Evolutionary conservation across 2,329 filamentous ascomycete genomes (phyloP).

Genomic region (Aspergillus caelatus): DNA sequence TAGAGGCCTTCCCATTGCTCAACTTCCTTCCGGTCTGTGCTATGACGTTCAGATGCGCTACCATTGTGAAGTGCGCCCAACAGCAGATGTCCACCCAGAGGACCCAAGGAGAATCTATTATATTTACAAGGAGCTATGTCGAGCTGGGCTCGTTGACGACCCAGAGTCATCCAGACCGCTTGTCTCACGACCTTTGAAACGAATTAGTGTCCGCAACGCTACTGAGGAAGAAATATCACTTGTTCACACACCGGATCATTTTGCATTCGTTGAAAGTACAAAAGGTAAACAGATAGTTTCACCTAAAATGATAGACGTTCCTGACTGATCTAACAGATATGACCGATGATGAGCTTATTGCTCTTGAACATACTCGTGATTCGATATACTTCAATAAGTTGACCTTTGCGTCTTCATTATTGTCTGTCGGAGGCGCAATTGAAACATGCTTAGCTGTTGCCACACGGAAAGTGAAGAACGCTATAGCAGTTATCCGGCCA

Average conservation of each 20-base stretch:
- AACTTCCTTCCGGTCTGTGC: constrained; percentile 74
- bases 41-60: constrained; percentile 97
- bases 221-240: constrained; percentile 77
- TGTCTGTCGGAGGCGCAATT: constrained; percentile 91
- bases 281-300: constrained; percentile 37
- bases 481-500: constrained; percentile 91
- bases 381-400: constrained; percentile 83
- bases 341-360: constrained; percentile 64
- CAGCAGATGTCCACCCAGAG: constrained; percentile 81
- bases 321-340: constrained; percentile 43
- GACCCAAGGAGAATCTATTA: constrained; percentile 89
- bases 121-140: constrained; percentile 87
- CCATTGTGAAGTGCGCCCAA: constrained; percentile 78
- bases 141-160: constrained; percentile 74
- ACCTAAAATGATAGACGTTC: not conserved
- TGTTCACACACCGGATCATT: constrained; percentile 78
- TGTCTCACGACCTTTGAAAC: constrained; percentile 58
- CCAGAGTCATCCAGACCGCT: constrained; percentile 55
- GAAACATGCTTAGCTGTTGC: constrained; percentile 95
- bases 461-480: constrained; percentile 82
- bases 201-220: constrained; percentile 78
- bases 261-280: constrained; percentile 71
- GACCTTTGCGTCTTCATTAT: constrained; percentile 76
- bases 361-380: constrained; percentile 69
- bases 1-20: constrained; percentile 45